Conservation (phyloP, 257 asterid genomes). For the Penstemon davidsonii region DNA sequence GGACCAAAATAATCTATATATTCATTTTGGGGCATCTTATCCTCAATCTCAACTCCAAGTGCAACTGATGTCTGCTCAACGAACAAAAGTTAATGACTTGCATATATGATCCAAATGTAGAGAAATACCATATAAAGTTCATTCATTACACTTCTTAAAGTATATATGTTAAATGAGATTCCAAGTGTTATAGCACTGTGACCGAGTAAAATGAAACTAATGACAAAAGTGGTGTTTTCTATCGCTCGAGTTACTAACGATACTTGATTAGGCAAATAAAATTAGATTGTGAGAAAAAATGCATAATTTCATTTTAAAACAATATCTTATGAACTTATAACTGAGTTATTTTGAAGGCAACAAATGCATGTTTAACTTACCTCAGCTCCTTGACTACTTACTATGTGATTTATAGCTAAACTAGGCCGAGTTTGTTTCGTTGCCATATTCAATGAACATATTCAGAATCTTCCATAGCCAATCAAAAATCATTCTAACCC, state of each 20-base stretch:
- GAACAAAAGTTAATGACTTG: not conserved
- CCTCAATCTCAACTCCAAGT: slow-evolving; percentile 47
- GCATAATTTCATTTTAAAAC: not conserved
- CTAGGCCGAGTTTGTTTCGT: not conserved
- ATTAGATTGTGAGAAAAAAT: not conserved
- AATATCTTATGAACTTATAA: not conserved
- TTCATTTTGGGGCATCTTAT: slow-evolving; percentile 44
- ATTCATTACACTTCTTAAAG: no score
- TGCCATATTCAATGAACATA: no score
- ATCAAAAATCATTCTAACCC: not conserved
- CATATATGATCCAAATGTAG: not conserved
- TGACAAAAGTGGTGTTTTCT: no score
- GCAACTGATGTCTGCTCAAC: slow-evolving; percentile 55
- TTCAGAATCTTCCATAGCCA: no score
- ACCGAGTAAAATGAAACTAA: not conserved
- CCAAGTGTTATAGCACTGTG: no score
- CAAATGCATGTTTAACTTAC: not conserved
- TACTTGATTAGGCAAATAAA: not conserved
- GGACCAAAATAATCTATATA: slow-evolving; percentile 54
- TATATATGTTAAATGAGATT: no score
- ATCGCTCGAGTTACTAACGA: not conserved
- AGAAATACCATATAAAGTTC: not conserved
- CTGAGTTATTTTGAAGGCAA: not conserved
- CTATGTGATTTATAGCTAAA: not conserved
- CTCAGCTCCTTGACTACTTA: not conserved